Evolutionary conservation across 768 basidiomycete genomes (phyloP).

Genomic region (Atractiella rhizophila): DNA sequence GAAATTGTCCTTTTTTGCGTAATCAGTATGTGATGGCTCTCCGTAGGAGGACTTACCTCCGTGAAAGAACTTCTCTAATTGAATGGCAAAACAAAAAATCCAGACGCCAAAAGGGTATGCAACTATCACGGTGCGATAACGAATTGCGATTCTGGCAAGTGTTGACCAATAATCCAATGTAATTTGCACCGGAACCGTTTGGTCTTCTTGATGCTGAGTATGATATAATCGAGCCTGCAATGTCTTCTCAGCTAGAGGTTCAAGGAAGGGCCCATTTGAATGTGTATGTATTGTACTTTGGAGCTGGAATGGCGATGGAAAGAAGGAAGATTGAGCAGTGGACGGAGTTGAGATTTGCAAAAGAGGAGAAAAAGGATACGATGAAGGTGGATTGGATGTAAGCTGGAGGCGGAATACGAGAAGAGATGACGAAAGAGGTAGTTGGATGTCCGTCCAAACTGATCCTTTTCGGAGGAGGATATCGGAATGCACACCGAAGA

Average conservation of each 20-base stretch:
- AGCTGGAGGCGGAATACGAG: no score
- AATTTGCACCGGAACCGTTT: neutral
- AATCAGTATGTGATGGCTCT: neutral
- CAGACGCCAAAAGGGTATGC: constrained; percentile 54
- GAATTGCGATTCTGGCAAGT: constrained; percentile 39
- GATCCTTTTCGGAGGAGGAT: no score
- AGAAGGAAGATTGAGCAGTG: neutral
- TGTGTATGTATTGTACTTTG: constrained; percentile 5
- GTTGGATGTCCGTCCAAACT: no score
- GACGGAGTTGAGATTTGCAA: neutral
- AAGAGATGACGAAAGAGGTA: no score
- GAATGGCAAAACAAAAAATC: constrained; percentile 26
- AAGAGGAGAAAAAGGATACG: neutral
- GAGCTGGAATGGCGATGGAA: neutral
- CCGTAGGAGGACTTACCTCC: constrained; percentile 8
- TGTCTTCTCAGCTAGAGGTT: neutral
- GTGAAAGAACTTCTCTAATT: constrained; percentile 9
- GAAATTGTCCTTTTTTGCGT: neutral
- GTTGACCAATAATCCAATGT: constrained; percentile 43
- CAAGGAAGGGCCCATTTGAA: constrained; percentile 1
- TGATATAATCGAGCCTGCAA: neutral
- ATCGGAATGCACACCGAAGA: no score
- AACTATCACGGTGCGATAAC: constrained; percentile 47
- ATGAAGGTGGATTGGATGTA: no score
- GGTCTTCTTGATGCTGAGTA: constrained; percentile 1